Percentiles rank a stretch among this genome's conserved stretches.
Conservation (phyloP, 1,284 basidiomycete genomes). For the Ganoderma sinense region DNA sequence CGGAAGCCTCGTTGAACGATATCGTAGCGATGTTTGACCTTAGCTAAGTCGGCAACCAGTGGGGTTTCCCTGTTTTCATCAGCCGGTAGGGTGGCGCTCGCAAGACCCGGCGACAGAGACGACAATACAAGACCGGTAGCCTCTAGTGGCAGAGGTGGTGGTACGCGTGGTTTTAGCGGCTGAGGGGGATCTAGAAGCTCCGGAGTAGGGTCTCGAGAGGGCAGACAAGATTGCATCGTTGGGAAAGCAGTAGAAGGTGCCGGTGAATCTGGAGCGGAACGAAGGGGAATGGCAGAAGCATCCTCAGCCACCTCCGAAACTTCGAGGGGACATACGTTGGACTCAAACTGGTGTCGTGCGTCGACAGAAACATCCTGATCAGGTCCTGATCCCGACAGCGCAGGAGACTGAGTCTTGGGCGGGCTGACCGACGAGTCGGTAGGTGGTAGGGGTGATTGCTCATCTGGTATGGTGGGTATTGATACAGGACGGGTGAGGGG, state of each 20-base stretch:
- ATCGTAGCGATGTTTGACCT: slow-evolving; percentile 64
- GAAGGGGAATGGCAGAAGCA: neutral
- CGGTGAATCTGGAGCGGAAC: neutral
- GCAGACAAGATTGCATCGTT: neutral
- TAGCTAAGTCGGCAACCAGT: slow-evolving; percentile 53
- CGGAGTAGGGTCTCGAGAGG: neutral
- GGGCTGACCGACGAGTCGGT: neutral
- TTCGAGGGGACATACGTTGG: neutral
- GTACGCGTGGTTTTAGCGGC: slow-evolving; percentile 8
- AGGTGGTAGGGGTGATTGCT: neutral
- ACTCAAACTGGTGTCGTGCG: neutral
- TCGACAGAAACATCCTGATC: neutral
- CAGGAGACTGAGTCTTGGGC: too few relatives aligned
- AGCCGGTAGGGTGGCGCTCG: neutral
- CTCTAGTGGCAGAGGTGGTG: slow-evolving; percentile 22
- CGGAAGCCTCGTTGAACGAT: slow-evolving; percentile 68
- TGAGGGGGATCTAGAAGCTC: neutral
- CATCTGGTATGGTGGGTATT: slow-evolving; percentile 1
- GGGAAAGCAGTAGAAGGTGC: neutral
- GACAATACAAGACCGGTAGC: slow-evolving; percentile 23
- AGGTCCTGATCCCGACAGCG: too few relatives aligned
- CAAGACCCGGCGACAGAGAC: slow-evolving; percentile 10
- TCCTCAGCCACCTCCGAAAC: neutral
- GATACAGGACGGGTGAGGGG: neutral
- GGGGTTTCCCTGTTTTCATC: slow-evolving; percentile 24